These are phyloP conservation scores for Filosporella fistucella DNA, from an alignment of 495 filamentous ascomycete species.

Conservation along the genomic window DNA sequence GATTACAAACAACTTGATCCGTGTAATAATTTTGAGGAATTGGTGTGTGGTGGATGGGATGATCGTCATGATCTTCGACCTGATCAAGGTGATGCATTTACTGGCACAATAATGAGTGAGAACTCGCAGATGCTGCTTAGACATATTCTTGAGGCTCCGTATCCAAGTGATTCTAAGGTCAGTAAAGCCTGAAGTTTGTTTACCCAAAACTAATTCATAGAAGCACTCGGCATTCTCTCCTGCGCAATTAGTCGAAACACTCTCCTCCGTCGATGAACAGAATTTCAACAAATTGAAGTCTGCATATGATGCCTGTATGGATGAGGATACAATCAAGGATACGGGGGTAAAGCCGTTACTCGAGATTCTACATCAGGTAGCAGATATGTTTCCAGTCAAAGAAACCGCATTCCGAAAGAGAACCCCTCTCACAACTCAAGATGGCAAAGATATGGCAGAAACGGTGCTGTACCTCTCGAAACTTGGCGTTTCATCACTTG, in stretches of 20 bases:
- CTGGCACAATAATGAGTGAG: conserved; percentile 55
- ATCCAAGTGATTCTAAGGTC: conserved; percentile 38
- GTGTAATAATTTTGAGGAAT: conserved; percentile 64
- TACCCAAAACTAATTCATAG: not conserved
- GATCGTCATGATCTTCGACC: conserved; percentile 61
- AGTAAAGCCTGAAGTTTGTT: conserved; percentile 7
- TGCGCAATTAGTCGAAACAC: conserved; percentile 24
- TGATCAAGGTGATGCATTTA: conserved; percentile 57
- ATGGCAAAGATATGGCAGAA: conserved; percentile 40
- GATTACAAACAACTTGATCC: conserved; percentile 60
- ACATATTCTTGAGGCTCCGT: conserved; percentile 58
- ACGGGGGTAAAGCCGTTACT: conserved; percentile 49
- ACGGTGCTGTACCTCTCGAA: conserved; percentile 46
- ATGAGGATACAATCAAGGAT: conserved; percentile 48
- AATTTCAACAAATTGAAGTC: conserved; percentile 64
- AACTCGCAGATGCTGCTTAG: conserved; percentile 54
- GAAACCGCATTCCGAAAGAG: conserved; percentile 21
- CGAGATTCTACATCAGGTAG: conserved; percentile 45
- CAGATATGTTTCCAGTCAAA: conserved; percentile 42
- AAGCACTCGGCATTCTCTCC: conserved; percentile 43
- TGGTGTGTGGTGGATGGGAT: conserved; percentile 65
- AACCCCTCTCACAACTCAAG: conserved; percentile 23
- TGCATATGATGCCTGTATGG: conserved; percentile 61
- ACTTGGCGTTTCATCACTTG: conserved; percentile 44
- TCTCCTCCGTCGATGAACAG: conserved; percentile 42